phyloP scores from a whole-genome alignment of 2,329 filamentous ascomycete genomes.

The Truncatella angustata region DNA sequence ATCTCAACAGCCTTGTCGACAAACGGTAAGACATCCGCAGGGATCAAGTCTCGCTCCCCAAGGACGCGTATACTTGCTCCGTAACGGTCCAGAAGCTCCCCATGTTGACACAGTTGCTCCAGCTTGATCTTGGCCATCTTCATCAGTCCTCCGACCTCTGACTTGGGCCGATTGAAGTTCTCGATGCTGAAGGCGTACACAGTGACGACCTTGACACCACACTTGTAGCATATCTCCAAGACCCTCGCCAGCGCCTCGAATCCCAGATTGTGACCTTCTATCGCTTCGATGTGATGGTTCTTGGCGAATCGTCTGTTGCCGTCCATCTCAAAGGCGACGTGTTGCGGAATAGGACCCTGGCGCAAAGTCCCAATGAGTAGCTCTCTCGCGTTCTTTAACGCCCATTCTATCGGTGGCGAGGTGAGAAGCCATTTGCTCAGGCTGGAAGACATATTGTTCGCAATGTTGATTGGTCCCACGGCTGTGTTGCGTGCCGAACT shows the following conservation, averaged over 20 bases:
- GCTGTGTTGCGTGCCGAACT: no score
- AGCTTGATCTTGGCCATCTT: slow-evolving; percentile 96
- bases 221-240: slow-evolving; percentile 97
- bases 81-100: slow-evolving; percentile 88
- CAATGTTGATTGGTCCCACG: no score
- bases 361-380: slow-evolving; percentile 83
- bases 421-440: slow-evolving; percentile 70
- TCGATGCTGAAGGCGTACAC: slow-evolving; percentile 99
- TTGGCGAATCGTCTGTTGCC: slow-evolving; percentile 92
- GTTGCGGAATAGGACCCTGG: slow-evolving; percentile 88
- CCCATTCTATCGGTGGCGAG: slow-evolving; percentile 90
- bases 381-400: slow-evolving; percentile 74
- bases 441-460: neutral
- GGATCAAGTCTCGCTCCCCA: slow-evolving; percentile 80
- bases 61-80: slow-evolving; percentile 84
- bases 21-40: slow-evolving; percentile 82
- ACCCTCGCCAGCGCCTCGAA: slow-evolving; percentile 93
- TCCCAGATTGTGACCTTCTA: slow-evolving; percentile 92
- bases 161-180: slow-evolving; percentile 96
- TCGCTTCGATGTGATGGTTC: slow-evolving; percentile 88
- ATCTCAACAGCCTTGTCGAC: slow-evolving; percentile 83
- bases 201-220: slow-evolving; percentile 92
- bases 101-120: slow-evolving; percentile 86
- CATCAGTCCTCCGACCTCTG: slow-evolving; percentile 96
- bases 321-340: slow-evolving; percentile 99